phyloP scores from a whole-genome alignment of 345 rosid species.

The Aquilaria sinensis region DNA sequence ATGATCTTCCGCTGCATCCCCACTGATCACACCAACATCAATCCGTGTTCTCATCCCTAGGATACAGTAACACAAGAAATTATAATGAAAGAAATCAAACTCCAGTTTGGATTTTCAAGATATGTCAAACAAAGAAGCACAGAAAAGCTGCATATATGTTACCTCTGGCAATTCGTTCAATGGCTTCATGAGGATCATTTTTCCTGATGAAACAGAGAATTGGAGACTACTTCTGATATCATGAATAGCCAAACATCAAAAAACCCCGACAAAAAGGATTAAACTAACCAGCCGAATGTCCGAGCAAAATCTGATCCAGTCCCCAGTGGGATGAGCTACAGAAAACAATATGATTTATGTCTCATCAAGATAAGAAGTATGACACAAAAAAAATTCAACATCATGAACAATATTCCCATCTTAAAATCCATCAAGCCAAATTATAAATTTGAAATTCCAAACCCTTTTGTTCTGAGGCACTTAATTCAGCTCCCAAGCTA shows the following conservation, averaged over 20 bases:
- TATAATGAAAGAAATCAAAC: slow-evolving; percentile 1
- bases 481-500: no score
- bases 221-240: slow-evolving; percentile 8
- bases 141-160: slow-evolving; percentile 7
- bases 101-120: slow-evolving; percentile 3
- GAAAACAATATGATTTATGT: slow-evolving; percentile 18
- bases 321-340: slow-evolving; percentile 89
- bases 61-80: slow-evolving; percentile 19
- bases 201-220: slow-evolving; percentile 42
- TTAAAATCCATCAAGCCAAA: no score
- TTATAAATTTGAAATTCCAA: no score
- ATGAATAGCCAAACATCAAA: slow-evolving; percentile 2
- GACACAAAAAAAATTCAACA: not conserved
- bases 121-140: not conserved
- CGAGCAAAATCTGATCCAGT: slow-evolving; percentile 96
- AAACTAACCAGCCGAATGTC: slow-evolving; percentile 90
- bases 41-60: slow-evolving; percentile 62
- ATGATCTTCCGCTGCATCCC: slow-evolving; percentile 51
- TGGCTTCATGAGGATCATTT: slow-evolving; percentile 73
- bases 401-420: no score
- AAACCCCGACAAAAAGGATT: slow-evolving; percentile 11
- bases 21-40: slow-evolving; percentile 68
- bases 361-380: not conserved
- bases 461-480: no score
- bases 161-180: slow-evolving; percentile 86